Percentiles rank a stretch among this genome's conserved stretches.
phyloP scores from a whole-genome alignment of 352 stramenopile species.

The Pythium rhizo-oryzae region DNA sequence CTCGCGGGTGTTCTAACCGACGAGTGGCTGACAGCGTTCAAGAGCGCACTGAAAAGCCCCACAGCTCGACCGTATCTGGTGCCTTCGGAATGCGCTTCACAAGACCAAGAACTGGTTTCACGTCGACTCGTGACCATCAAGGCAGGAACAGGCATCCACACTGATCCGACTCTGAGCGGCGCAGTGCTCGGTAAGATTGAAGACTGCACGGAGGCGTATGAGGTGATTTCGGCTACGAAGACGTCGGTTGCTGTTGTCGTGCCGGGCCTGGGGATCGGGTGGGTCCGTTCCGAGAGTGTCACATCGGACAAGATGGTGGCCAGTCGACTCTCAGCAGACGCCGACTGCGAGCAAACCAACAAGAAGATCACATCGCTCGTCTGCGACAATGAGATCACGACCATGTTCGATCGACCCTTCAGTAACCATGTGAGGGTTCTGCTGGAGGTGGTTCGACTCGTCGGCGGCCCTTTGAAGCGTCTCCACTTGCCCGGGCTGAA shows the following conservation, averaged over 20 bases:
- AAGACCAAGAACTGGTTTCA: too few species aligned
- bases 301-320: neutral
- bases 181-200: neutral
- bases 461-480: neutral
- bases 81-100: constrained; percentile 25
- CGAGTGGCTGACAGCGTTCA: constrained; percentile 6
- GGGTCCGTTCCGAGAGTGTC: neutral
- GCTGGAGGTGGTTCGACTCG: neutral
- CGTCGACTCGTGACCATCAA: neutral
- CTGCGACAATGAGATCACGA: neutral
- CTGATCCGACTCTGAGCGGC: neutral
- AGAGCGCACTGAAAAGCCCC: constrained; percentile 5
- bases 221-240: neutral
- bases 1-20: neutral
- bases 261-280: constrained; percentile 1
- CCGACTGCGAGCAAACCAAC: neutral
- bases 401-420: neutral
- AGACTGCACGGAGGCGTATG: neutral
- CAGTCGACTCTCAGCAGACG: neutral
- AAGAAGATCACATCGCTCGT: neutral
- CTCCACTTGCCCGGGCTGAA: neutral
- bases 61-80: constrained; percentile 6
- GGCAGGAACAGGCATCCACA: neutral
- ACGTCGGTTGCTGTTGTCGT: neutral
- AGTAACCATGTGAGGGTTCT: neutral